Conservation (phyloP, 2,329 filamentous ascomycete species). For the Penicillium sp. region DNA sequence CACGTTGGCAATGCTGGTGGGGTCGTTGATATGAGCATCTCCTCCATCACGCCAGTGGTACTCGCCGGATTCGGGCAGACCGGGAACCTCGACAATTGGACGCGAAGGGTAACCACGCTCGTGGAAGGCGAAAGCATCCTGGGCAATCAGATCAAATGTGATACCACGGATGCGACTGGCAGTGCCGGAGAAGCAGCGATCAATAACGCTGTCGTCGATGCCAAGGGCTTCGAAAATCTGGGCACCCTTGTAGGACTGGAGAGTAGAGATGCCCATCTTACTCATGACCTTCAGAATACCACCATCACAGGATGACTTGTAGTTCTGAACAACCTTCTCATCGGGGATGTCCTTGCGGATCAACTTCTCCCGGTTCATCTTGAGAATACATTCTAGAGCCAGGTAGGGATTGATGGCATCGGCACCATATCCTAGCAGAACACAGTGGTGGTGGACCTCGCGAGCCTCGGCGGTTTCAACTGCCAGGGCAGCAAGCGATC, state of each 20-base stretch:
- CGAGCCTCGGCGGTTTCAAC: slow-evolving; percentile 93
- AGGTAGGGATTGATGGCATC: slow-evolving; percentile 95
- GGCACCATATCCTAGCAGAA: slow-evolving; percentile 91
- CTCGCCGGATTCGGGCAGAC: slow-evolving; percentile 87
- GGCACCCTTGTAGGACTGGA: slow-evolving; percentile 95
- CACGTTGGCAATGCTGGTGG: slow-evolving; percentile 90
- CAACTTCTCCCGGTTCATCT: slow-evolving; percentile 89
- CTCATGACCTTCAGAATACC: slow-evolving; percentile 99
- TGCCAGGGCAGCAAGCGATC: slow-evolving; percentile 80
- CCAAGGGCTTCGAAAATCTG: slow-evolving; percentile 97
- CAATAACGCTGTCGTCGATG: slow-evolving; percentile 86
- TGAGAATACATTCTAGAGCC: slow-evolving; percentile 92
- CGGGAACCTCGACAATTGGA: slow-evolving; percentile 71
- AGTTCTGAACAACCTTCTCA: slow-evolving; percentile 85
- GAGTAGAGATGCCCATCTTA: slow-evolving; percentile 98
- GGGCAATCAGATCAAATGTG: slow-evolving; percentile 88
- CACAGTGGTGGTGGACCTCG: slow-evolving; percentile 98
- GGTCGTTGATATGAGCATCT: slow-evolving; percentile 93
- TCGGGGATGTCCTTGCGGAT: slow-evolving; percentile 86
- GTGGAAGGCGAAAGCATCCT: slow-evolving; percentile 92
- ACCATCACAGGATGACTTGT: slow-evolving; percentile 93
- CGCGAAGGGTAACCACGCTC: slow-evolving; percentile 87
- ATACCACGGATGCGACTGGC: slow-evolving; percentile 92
- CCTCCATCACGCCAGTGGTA: slow-evolving; percentile 98
- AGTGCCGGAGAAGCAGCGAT: slow-evolving; percentile 91